Evolutionary conservation across 768 basidiomycete species (phyloP).

Genomic region (Xerocomellus amylosporus): DNA sequence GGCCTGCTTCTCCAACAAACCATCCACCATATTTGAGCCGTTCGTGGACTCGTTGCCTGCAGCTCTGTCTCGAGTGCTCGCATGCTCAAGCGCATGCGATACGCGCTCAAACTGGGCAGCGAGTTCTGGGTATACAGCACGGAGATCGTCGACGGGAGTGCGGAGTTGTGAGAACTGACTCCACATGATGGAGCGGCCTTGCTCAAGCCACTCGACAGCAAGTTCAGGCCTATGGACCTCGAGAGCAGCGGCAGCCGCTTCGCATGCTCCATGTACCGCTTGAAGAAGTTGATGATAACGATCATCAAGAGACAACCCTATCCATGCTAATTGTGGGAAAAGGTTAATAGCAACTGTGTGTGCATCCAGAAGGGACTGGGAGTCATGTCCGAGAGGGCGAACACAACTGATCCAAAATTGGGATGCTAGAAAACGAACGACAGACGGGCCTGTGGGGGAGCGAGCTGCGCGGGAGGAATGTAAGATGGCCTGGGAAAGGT

Average conservation of each 20-base stretch:
- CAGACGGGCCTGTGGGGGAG: neutral
- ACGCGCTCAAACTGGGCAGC: too few species aligned
- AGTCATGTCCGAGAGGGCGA: neutral
- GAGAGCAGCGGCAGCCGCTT: neutral
- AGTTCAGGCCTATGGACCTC: neutral
- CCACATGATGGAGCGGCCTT: neutral
- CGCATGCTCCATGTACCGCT: neutral
- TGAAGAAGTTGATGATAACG: neutral
- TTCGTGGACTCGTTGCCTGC: neutral
- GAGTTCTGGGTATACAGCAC: too few species aligned
- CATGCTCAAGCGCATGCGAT: neutral
- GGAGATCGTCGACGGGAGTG: neutral
- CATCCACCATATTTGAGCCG: too few species aligned
- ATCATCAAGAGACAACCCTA: neutral
- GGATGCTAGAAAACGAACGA: neutral
- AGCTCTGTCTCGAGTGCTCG: neutral
- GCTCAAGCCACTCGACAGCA: constrained; percentile 1
- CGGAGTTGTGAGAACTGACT: neutral
- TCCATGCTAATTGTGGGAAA: neutral
- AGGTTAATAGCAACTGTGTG: neutral
- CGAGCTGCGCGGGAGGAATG: neutral
- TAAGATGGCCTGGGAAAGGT: too few species aligned
- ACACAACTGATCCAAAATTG: neutral
- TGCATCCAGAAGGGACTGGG: neutral
- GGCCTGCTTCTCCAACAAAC: neutral